phyloP scores from a whole-genome alignment of 1,139 yeast species.

The Yarrowia galli region DNA sequence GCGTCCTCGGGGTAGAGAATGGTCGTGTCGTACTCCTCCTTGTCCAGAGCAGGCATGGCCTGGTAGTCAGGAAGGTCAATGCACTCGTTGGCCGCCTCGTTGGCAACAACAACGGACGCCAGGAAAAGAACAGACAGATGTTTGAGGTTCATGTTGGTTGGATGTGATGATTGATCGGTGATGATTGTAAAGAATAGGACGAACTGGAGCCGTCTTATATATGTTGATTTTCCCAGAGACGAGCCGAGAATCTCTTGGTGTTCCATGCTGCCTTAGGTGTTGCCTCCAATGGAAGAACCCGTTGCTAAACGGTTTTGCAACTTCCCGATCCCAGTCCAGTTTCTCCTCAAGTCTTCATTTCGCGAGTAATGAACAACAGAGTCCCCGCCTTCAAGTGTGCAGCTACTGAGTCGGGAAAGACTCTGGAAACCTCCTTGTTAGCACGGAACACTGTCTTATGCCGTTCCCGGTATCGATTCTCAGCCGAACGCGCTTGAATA shows the following conservation, averaged over 20 bases:
- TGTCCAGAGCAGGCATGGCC: constrained; percentile 8
- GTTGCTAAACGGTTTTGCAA: neutral
- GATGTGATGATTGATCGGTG: too few relatives aligned
- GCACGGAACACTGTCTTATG: neutral
- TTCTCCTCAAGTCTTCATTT: neutral
- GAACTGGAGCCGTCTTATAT: neutral
- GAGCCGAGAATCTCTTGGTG: too few relatives aligned
- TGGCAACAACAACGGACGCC: constrained; percentile 8
- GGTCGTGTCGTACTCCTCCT: neutral
- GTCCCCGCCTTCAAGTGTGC: neutral
- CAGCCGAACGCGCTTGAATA: neutral
- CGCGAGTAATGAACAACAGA: neutral
- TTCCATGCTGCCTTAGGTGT: too few relatives aligned
- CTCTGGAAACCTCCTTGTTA: neutral
- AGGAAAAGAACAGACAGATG: constrained; percentile 11
- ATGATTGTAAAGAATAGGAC: neutral
- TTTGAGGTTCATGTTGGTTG: constrained; percentile 6
- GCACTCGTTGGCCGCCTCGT: constrained; percentile 20
- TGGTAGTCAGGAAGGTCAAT: constrained; percentile 5
- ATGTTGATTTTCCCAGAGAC: too few relatives aligned
- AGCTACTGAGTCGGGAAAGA: neutral
- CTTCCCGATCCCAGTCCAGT: neutral
- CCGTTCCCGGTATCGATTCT: neutral
- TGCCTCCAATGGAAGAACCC: neutral
- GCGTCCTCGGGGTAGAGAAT: constrained; percentile 4